Conservation (phyloP, 1,139 yeast genomes). For the Hemisphaericaspora xylanilytica region DNA sequence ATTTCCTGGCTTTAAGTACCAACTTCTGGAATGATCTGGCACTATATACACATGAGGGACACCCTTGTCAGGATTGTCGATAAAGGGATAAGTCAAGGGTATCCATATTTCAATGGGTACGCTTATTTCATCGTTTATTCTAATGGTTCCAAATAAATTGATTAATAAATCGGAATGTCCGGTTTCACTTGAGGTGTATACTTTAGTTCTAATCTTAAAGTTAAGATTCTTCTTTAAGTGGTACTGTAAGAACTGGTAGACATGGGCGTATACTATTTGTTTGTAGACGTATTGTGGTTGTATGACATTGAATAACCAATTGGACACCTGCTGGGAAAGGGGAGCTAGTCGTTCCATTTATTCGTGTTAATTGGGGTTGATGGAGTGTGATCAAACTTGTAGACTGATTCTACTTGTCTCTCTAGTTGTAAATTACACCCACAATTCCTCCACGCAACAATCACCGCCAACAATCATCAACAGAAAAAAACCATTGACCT, state of each 20-base stretch:
- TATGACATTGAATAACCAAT: conserved; percentile 45
- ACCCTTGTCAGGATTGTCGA: conserved; percentile 24
- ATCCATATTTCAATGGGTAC: conserved; percentile 78
- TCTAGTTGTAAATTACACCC: too few relatives aligned
- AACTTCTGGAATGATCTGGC: conserved; percentile 43
- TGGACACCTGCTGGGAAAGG: conserved; percentile 35
- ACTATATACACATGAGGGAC: conserved; percentile 64
- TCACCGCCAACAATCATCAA: too few relatives aligned
- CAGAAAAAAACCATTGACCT: too few relatives aligned
- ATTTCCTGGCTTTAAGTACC: conserved; percentile 55
- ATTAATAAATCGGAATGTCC: conserved; percentile 64
- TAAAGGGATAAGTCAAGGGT: conserved; percentile 64
- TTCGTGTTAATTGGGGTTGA: too few relatives aligned
- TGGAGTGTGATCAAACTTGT: too few relatives aligned
- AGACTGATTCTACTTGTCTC: too few relatives aligned
- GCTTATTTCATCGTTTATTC: conserved; percentile 28
- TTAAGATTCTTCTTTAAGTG: conserved; percentile 35
- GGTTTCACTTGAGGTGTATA: conserved; percentile 52
- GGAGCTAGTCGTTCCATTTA: conserved; percentile 13
- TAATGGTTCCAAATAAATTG: conserved; percentile 60
- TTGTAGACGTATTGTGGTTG: conserved; percentile 54
- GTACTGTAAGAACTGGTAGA: conserved; percentile 51
- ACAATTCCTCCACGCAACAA: too few relatives aligned
- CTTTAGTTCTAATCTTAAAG: conserved; percentile 68
- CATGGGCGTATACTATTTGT: conserved; percentile 58